Base-by-base conservation (phyloP, 2,329 filamentous ascomycete genomes). In the Xylaria sp. region DNA sequence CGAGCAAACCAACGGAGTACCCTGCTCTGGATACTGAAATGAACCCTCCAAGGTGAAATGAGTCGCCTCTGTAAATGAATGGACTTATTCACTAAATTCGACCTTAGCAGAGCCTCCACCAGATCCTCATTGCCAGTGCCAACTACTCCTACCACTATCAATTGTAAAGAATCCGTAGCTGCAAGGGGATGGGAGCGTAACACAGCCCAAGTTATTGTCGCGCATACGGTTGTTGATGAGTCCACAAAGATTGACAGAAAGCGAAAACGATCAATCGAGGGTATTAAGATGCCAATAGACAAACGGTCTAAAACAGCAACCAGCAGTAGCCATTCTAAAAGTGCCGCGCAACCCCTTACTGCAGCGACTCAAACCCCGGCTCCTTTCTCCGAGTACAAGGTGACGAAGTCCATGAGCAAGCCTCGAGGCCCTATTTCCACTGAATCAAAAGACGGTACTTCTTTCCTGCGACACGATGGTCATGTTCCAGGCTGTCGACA, bases 331-430 rank as follows among this genome's bases (percentile, higher is more conserved):
- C 49, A 59, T 67, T 20, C 61, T 25, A 64, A 36, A 18, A 56
- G 23, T 52, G 28, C 59, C 31, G 73, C 66, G 51, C 51, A 63
- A 15, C 56, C 58, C 23, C 70, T 66, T n/a, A 51, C 62, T 4
- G 63, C 62, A 46, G 63, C 68, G 55, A 52, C 65, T 23, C 68
- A 71, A 54, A 46, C 68, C 12, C 67, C 68, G 36, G 69, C 61
- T 23, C 67, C 72, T 1, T 73, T 75, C 31, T 61, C 62, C 28
- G 70, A 72, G 3, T 67, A 75, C 9, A 75, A 70, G 49, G 70
- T 70, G 18, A 76, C 69, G 2, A 75, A 74, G 48, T 71, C 69
- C 51, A 51, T 55, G n/a, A 39, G 13, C 20, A 62, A 52, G 15
- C 13, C 10, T 8, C 56, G 49, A 20, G 43, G 9, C 13, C 18